Base-by-base conservation (phyloP, 257 asterid genomes). In the Echites panduratus region DNA sequence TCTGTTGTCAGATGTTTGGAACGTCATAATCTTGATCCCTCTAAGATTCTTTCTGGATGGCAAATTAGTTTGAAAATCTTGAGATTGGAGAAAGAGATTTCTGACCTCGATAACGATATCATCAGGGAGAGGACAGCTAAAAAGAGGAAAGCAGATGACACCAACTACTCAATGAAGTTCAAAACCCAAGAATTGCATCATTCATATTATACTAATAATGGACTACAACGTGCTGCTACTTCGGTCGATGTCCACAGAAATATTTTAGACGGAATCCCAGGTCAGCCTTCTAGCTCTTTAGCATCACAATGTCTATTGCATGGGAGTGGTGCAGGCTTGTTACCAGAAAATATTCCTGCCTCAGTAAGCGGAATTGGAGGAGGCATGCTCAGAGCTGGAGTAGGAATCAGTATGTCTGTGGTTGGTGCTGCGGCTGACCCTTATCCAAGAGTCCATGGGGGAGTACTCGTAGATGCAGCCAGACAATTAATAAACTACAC, bases 11-110 rank as follows among this genome's bases (percentile, higher is more conserved):
- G 77, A 79, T 88, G 95, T 78, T 76, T 88, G 81, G 87, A 73
- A 80, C 76, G 85, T 74, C 96, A 93, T 75, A 81, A 71, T 5
- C 76, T 91, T 70, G 95, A 93, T 74, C 81, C 84, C 10, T 64
- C 87, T 41, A 77, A 85, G 78, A 77, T 88, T 68, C 84, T 93
- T 74, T 83, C 97, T 0, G 96, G 89, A 53, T 93, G 97, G 96
- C 89, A 93, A 83, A 79, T 93, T 73, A 79, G 70, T 29, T 89
- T 85, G 66, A 82, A 78, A 73, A 88, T 89, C 24, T n/a, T 70
- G 63, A 72, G 70, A 78, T 78, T 91, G 81, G 88, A 93, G 79
- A 86, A 79, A 72, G 92, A 87, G 2, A 82, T 86, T 38, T 50
- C 85, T 14, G 83, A 80, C 14, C 58, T 40, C 7, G 82, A 76